A percentile compares a stretch with the other conserved stretches of the same genome.
phyloP scores from a whole-genome alignment of 371 early-diverging fungal genomes.

The Aphelidium insulamus region DNA sequence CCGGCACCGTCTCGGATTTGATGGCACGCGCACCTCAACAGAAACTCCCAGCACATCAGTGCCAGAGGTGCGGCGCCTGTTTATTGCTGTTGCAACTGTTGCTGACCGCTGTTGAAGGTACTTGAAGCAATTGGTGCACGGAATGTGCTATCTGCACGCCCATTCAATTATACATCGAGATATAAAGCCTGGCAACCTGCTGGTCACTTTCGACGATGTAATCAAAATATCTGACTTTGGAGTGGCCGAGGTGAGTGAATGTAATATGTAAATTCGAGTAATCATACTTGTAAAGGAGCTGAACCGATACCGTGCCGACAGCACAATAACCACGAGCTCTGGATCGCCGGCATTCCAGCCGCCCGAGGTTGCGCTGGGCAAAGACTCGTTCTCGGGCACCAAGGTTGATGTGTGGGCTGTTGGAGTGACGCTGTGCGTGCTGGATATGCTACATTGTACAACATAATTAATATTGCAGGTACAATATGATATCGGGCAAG shows the following conservation, averaged over 20 bases:
- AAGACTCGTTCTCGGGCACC: slow-evolving; percentile 6
- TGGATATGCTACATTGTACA: not conserved
- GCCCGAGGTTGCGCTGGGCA: slow-evolving; percentile 19
- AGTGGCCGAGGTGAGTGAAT: slow-evolving; percentile 10
- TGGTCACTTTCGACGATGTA: slow-evolving; percentile 26
- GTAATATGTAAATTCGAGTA: not conserved
- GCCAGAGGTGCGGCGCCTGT: slow-evolving; percentile 7
- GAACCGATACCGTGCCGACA: slow-evolving; percentile 12
- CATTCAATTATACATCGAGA: slow-evolving; percentile 30
- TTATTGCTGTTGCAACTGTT: not conserved
- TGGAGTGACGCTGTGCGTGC: slow-evolving; percentile 17
- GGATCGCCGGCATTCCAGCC: slow-evolving; percentile 25
- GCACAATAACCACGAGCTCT: no score
- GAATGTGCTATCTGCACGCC: slow-evolving; percentile 22
- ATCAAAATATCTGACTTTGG: slow-evolving; percentile 33
- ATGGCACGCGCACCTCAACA: slow-evolving; percentile 13
- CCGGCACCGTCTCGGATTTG: slow-evolving; percentile 17
- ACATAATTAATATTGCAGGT: slow-evolving; percentile 5
- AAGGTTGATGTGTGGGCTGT: slow-evolving; percentile 29
- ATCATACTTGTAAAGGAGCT: not conserved
- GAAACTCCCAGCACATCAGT: slow-evolving; percentile 7
- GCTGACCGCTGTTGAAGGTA: slow-evolving; percentile 7
- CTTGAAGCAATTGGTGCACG: slow-evolving; percentile 22
- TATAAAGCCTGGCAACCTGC: slow-evolving; percentile 45
- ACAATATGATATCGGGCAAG: slow-evolving; percentile 19